A percentile compares a stretch with the other conserved stretches of the same genome.
phyloP scores from a whole-genome alignment of 2,329 filamentous ascomycete genomes.

The Paecilomyces sp. region DNA sequence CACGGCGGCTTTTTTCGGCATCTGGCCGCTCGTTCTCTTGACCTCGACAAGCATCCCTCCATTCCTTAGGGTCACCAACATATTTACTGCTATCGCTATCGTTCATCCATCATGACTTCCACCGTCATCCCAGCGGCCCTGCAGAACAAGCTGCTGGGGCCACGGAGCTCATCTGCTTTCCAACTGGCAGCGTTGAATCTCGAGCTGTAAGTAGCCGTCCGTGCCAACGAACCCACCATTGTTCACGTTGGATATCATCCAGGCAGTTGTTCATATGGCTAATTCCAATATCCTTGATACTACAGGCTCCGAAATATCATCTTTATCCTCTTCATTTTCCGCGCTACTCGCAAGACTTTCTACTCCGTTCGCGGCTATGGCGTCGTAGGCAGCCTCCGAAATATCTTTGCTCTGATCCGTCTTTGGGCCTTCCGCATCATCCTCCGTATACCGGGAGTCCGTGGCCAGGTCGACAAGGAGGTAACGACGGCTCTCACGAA shows the following conservation, averaged over 20 bases:
- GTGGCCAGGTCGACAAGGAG: constrained; percentile 76
- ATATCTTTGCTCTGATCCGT: constrained; percentile 65
- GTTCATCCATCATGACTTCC: constrained; percentile 28
- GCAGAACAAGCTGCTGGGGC: constrained; percentile 37
- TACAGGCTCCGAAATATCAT: constrained; percentile 73
- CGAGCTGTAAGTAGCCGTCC: constrained; percentile 32
- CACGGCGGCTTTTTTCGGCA: background rate
- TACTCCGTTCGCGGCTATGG: constrained; percentile 87
- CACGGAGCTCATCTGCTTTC: constrained; percentile 22
- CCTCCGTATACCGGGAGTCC: constrained; percentile 77
- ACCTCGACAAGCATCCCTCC: constrained; percentile 2
- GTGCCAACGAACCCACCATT: background rate
- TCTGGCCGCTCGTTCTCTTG: background rate
- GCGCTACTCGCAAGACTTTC: constrained; percentile 71
- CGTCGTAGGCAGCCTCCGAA: constrained; percentile 66
- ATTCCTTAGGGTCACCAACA: background rate
- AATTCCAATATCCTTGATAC: background rate
- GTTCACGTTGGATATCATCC: background rate
- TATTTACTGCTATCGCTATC: constrained; percentile 1
- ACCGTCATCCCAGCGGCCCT: constrained; percentile 35
- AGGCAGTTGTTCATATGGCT: background rate
- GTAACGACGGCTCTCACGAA: constrained; percentile 73
- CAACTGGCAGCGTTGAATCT: constrained; percentile 31
- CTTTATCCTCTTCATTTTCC: constrained; percentile 80
- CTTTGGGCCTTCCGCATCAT: constrained; percentile 78